These are phyloP conservation scores for Thyridium curvatum DNA, from an alignment of 2,329 filamentous ascomycete genomes.

Conservation along the genomic window DNA sequence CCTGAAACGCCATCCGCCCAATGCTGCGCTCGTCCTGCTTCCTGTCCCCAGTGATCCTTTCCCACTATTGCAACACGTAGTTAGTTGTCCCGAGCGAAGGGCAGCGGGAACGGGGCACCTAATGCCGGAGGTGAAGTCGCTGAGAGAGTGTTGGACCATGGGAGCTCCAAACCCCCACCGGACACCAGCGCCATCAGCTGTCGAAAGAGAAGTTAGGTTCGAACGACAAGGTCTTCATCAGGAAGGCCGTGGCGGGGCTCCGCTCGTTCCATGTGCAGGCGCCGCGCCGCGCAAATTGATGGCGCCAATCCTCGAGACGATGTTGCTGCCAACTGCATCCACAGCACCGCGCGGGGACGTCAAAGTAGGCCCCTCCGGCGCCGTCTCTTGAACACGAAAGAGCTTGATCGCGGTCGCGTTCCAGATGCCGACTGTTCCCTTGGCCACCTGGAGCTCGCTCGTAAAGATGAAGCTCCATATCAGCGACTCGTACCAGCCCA, in stretches of 20 bases:
- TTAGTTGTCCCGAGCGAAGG: no score
- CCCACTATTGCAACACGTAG: no score
- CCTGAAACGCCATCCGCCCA: no score
- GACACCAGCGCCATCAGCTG: no score
- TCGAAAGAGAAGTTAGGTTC: no score
- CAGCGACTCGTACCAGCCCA: conserved; percentile 94
- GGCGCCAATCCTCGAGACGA: conserved; percentile 79
- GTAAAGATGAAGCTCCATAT: conserved; percentile 92
- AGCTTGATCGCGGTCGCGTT: conserved; percentile 83
- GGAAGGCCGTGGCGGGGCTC: neutral
- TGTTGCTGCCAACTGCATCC: conserved; percentile 85
- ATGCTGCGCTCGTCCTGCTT: no score
- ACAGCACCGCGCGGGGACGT: conserved; percentile 84
- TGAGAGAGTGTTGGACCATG: no score
- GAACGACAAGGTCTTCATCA: no score
- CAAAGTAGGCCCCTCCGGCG: conserved; percentile 71
- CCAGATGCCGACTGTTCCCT: conserved; percentile 88
- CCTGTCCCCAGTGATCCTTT: no score
- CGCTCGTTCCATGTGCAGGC: conserved; percentile 4
- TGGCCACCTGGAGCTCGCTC: conserved; percentile 80
- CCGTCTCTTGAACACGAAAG: conserved; percentile 84
- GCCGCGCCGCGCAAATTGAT: conserved; percentile 59
- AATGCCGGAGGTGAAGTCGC: no score
- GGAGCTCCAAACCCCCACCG: no score
- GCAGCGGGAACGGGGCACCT: no score